Evolutionary conservation across 2,329 filamentous ascomycete genomes (phyloP).

Genomic region (Nigrospora oryzae): DNA sequence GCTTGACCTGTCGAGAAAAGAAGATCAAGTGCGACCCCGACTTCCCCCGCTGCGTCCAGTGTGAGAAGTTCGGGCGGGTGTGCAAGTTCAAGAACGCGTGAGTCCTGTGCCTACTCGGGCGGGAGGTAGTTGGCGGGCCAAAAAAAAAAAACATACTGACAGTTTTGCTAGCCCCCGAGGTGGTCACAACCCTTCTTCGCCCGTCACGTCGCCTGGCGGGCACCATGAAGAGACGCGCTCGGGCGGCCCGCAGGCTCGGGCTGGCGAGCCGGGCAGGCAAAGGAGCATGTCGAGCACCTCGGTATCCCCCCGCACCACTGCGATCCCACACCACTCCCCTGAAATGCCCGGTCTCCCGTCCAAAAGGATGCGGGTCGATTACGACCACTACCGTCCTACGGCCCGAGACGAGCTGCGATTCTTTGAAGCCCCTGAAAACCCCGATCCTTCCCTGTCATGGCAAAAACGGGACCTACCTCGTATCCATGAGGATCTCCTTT

Average conservation of each 20-base stretch:
- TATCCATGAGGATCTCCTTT: conserved; percentile 39
- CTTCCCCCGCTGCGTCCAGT: conserved; percentile 79
- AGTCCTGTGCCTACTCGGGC: conserved; percentile 28
- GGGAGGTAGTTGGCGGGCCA: neutral
- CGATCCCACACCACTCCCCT: conserved; percentile 16
- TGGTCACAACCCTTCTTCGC: conserved; percentile 45
- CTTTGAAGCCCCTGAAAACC: conserved; percentile 24
- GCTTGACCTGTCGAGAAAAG: conserved; percentile 87
- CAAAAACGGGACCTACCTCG: conserved; percentile 35
- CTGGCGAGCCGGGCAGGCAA: conserved; percentile 27
- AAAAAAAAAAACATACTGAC: conserved; percentile 9
- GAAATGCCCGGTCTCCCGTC: conserved; percentile 24
- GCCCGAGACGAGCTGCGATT: conserved; percentile 18
- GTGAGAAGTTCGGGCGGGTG: conserved; percentile 78
- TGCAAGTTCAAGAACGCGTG: conserved; percentile 84
- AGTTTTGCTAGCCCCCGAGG: conserved; percentile 39
- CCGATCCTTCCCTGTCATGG: conserved; percentile 23
- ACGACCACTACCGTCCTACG: conserved; percentile 33
- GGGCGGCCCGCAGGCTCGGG: conserved; percentile 18
- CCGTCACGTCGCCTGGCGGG: conserved; percentile 42
- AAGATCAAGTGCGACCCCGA: conserved; percentile 96
- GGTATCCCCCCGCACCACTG: conserved; percentile 35
- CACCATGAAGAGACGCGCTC: conserved; percentile 32
- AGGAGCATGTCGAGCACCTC: conserved; percentile 37
- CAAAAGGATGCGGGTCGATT: conserved; percentile 41